Conservation (phyloP, 106 monocot genomes). For the Dactylorhiza incarnata region DNA sequence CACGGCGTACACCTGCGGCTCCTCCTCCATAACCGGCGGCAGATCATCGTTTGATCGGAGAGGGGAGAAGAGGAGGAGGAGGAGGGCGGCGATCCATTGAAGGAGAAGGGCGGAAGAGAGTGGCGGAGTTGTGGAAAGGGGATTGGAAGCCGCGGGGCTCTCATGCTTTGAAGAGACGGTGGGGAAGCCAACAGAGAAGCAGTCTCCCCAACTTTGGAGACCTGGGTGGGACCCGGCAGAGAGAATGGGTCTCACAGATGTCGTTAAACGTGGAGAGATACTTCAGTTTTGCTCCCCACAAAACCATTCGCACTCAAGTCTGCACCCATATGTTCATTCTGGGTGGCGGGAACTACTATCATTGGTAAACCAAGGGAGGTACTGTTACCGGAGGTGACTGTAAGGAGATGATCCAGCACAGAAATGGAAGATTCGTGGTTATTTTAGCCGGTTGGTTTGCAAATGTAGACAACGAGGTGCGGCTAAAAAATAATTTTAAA, state of each 20-base stretch:
- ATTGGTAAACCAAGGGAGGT: too few relatives aligned
- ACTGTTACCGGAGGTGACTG: too few relatives aligned
- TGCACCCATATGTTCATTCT: too few relatives aligned
- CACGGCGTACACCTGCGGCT: constrained; percentile 35
- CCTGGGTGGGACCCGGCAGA: background rate
- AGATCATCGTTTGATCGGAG: background rate
- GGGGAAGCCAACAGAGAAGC: background rate
- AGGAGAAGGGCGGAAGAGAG: background rate
- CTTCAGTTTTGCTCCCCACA: too few relatives aligned
- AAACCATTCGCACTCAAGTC: too few relatives aligned
- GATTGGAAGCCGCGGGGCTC: background rate
- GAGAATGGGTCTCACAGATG: background rate
- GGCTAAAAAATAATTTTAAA: too few relatives aligned
- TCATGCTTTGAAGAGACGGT: constrained; percentile 5
- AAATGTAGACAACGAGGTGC: too few relatives aligned
- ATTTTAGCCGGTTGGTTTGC: too few relatives aligned
- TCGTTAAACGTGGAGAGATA: too few relatives aligned
- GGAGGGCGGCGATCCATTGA: background rate
- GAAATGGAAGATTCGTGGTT: too few relatives aligned
- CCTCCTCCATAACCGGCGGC: constrained; percentile 20
- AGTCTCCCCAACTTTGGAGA: background rate
- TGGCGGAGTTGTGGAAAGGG: background rate
- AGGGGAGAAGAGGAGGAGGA: constrained; percentile 5
- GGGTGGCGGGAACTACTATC: too few relatives aligned
- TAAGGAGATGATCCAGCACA: too few relatives aligned